Evolutionary conservation across 345 rosid species (phyloP).

Genomic region (Rhodomyrtus tomentosa): DNA sequence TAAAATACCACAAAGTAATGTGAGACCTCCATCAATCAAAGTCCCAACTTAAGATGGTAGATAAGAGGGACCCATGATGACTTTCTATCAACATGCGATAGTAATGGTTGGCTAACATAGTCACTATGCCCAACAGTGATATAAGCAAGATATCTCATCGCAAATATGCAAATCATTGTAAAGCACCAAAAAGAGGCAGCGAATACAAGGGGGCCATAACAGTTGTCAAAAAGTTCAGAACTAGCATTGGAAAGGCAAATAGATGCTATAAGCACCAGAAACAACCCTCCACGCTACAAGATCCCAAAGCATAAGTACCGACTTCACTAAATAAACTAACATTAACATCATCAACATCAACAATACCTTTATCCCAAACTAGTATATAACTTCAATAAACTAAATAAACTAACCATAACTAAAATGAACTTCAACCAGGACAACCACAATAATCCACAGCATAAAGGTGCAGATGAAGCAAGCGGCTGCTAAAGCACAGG

Average conservation of each 20-base stretch:
- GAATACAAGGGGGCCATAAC: background rate
- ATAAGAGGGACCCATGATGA: background rate
- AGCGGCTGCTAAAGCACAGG: conserved; percentile 38
- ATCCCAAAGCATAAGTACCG: background rate
- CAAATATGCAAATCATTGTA: background rate
- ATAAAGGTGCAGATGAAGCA: conserved; percentile 37
- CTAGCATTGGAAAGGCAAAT: background rate
- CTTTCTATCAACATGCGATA: background rate
- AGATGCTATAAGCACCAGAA: background rate
- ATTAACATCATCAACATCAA: no score
- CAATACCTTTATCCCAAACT: no score
- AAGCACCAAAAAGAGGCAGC: background rate
- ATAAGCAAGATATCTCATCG: background rate
- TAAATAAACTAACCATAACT: background rate
- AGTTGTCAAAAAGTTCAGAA: background rate
- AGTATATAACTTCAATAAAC: no score
- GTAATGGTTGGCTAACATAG: background rate
- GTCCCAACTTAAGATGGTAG: background rate
- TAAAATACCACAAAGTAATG: background rate
- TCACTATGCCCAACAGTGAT: background rate
- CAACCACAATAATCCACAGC: conserved; percentile 23
- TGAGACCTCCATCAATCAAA: background rate
- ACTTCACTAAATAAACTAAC: background rate
- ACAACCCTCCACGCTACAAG: background rate
- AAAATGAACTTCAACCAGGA: background rate